Conservation (phyloP, 2,329 filamentous ascomycete genomes). For the Sclerotinia borealis region DNA sequence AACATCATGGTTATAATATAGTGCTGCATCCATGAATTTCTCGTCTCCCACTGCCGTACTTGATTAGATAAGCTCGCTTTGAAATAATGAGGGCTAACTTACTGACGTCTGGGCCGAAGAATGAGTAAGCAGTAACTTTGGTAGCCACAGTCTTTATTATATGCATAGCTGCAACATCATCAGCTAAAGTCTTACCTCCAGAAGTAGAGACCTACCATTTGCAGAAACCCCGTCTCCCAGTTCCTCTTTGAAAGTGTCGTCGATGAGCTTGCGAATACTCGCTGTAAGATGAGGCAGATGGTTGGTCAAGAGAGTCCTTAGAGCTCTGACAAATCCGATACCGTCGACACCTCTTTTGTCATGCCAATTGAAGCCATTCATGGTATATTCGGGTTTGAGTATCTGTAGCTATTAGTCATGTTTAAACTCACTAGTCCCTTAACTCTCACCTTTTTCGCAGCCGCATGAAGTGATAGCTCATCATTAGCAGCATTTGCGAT, state of each 20-base stretch:
- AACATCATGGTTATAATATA: conserved; percentile 7
- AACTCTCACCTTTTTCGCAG: conserved; percentile 9
- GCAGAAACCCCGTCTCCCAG: too few species aligned
- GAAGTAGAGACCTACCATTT: too few species aligned
- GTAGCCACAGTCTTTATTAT: too few species aligned
- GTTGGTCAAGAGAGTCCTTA: conserved; percentile 11
- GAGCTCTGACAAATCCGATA: conserved; percentile 6
- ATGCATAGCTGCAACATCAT: too few species aligned
- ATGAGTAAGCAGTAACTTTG: not conserved
- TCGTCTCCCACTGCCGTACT: not conserved
- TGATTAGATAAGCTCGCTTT: not conserved
- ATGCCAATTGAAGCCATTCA: conserved; percentile 14
- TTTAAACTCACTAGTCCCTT: not conserved
- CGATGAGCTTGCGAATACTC: not conserved
- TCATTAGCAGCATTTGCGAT: conserved; percentile 8
- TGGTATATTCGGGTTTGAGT: conserved; percentile 14
- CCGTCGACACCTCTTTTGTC: conserved; percentile 12
- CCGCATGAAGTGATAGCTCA: conserved; percentile 13
- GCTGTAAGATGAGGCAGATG: conserved; percentile 12
- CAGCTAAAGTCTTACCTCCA: too few species aligned
- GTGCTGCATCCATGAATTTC: conserved; percentile 9
- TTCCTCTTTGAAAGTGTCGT: not conserved
- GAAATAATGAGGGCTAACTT: not conserved
- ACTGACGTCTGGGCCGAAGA: not conserved
- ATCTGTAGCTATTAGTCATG: not conserved